Conservation (phyloP, 2,329 filamentous ascomycete species). For the Trichoderma atroviride region DNA sequence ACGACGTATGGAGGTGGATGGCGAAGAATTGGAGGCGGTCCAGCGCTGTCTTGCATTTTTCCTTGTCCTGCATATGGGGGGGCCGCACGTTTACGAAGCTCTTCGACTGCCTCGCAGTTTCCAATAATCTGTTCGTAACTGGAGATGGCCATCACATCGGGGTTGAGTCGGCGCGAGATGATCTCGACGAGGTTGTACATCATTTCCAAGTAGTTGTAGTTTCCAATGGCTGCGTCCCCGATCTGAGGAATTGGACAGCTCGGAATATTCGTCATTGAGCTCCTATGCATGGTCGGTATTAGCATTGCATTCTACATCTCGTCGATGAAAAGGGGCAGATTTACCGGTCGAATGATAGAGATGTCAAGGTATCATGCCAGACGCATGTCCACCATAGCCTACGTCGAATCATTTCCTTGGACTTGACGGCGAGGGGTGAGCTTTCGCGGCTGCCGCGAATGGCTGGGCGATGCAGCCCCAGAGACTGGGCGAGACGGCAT, state of each 20-base stretch:
- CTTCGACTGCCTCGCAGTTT: conserved; percentile 59
- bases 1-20: conserved; percentile 66
- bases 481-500: conserved; percentile 65
- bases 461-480: conserved; percentile 60
- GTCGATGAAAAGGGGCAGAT: conserved; percentile 17
- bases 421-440: conserved; percentile 46
- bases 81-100: conserved; percentile 51
- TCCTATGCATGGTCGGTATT: conserved; percentile 40
- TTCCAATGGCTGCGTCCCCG: conserved; percentile 46
- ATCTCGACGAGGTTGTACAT: conserved; percentile 67
- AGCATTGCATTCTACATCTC: not conserved
- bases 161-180: conserved; percentile 60
- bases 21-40: conserved; percentile 67
- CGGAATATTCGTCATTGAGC: conserved; percentile 64
- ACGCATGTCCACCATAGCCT: conserved; percentile 67
- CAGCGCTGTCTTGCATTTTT: conserved; percentile 64
- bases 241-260: conserved; percentile 57
- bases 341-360: conserved; percentile 66
- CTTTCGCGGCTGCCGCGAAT: conserved; percentile 50
- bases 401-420: conserved; percentile 58
- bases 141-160: conserved; percentile 53
- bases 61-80: conserved; percentile 60
- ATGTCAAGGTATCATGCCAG: conserved; percentile 69
- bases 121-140: conserved; percentile 59
- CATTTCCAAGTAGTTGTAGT: conserved; percentile 63